Base-by-base conservation (phyloP, 129 eudicot species). In the Tagetes erecta region DNA sequence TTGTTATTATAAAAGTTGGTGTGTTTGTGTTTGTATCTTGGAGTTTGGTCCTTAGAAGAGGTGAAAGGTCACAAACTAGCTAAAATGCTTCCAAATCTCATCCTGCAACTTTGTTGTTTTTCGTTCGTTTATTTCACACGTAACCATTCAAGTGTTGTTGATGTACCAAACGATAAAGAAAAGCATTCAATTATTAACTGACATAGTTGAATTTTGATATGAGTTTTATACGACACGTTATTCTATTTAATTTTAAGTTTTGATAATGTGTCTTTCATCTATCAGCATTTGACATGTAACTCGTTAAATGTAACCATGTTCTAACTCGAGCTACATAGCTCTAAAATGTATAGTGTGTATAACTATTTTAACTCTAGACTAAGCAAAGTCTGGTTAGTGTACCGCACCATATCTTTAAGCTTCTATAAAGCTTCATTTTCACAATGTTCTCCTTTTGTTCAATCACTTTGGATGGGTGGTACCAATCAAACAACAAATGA, bases 41-140 rank as follows among this genome's bases (percentile, higher is more conserved):
- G 44, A 49, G 79, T 52, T 70, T 75, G 80, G 82, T 72, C 41
- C 63, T 47, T 81, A 71, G 73, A 37, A 51, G 35, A 78, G 55
- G 30, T 49, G 73, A 86, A 78, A 67, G 82, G 86, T 27, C 88
- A 84, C 55, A 68, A n/a, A 35, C 27, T 20, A 20, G 27, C 27
- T 20, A 20, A 20, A 20, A 20, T 20, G 31, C 50, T 50, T 71
- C 75, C 59, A 68, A 68, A 64, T 51, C 35, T 14, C 4, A n/a
- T 76, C 40, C 53, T 75, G 76, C 70, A 66, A 66, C 40, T 65
- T 65, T 75, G 59, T 75, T 52, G 38, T 59, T 35, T 59, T 11
- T 59, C 65, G 44, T 42, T 44, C 53, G 30, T 27, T 58, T 20
- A 34, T 76, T 8, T 9, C 65, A 57, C n/a, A 76, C 74, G 74